Percentiles rank a stretch among this genome's conserved stretches.
Evolutionary conservation across 192 early-diverging fungal species (phyloP).

Genomic region (Linnemannia schmuckeri): DNA sequence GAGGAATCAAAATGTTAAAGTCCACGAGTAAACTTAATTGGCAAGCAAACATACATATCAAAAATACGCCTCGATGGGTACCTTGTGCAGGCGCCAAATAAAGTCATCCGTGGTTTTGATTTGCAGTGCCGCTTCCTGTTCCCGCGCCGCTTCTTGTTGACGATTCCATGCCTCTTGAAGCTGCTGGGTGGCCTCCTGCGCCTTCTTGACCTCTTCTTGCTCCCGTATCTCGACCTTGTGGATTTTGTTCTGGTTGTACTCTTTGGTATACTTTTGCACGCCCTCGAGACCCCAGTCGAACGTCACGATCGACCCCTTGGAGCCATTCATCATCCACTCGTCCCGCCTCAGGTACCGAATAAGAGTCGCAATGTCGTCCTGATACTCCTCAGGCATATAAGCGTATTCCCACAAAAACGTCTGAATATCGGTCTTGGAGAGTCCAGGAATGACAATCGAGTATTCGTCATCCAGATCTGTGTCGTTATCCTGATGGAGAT

Average conservation of each 20-base stretch:
- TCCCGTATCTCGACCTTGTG: conserved; percentile 31
- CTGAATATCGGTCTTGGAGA: conserved; percentile 51
- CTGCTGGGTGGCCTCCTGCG: conserved; percentile 9
- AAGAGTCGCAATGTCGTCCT: conserved; percentile 52
- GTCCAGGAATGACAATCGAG: conserved; percentile 34
- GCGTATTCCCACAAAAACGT: conserved; percentile 56
- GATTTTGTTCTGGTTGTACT: conserved; percentile 50
- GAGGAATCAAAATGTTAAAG: neutral
- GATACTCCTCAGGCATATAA: conserved; percentile 39
- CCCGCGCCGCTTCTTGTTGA: conserved; percentile 35
- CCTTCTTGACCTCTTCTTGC: conserved; percentile 38
- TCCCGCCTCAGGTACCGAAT: conserved; percentile 47
- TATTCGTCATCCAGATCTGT: conserved; percentile 50
- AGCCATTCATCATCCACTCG: conserved; percentile 51
- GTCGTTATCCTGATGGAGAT: conserved; percentile 20
- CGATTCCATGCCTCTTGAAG: conserved; percentile 48
- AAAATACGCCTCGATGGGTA: neutral
- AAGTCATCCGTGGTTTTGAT: conserved; percentile 29
- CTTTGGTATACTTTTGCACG: conserved; percentile 42
- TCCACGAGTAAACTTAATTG: neutral
- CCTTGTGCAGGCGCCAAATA: conserved; percentile 52
- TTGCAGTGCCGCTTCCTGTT: conserved; percentile 18
- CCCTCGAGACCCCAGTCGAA: conserved; percentile 54
- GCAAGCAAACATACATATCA: neutral
- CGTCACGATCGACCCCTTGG: conserved; percentile 32